Conservation (phyloP, 1,284 basidiomycete species). For the Papiliotrema flavescens region DNA sequence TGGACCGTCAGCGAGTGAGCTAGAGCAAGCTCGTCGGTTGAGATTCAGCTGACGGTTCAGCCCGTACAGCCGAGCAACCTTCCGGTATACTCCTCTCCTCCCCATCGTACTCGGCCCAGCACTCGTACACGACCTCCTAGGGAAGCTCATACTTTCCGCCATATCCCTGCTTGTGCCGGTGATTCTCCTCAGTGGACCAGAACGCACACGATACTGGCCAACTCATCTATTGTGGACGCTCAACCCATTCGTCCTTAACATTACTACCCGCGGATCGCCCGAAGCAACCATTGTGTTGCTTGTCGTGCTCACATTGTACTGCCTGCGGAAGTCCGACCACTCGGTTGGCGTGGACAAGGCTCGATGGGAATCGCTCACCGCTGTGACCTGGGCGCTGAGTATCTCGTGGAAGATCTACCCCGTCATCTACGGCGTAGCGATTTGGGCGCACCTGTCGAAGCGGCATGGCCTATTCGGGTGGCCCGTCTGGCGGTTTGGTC, state of each 20-base stretch:
- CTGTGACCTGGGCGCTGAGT: slow-evolving; percentile 68
- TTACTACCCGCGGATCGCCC: slow-evolving; percentile 92
- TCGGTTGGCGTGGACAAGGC: neutral
- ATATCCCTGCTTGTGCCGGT: slow-evolving; percentile 79
- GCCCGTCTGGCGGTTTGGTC: slow-evolving; percentile 63
- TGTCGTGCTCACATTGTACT: slow-evolving; percentile 66
- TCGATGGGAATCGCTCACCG: slow-evolving; percentile 55
- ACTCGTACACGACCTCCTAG: slow-evolving; percentile 73
- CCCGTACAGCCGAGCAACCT: slow-evolving; percentile 90
- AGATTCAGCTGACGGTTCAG: slow-evolving; percentile 50
- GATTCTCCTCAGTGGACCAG: slow-evolving; percentile 59
- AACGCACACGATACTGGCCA: slow-evolving; percentile 19
- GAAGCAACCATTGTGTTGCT: slow-evolving; percentile 82
- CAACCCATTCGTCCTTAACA: slow-evolving; percentile 91
- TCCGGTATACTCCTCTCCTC: slow-evolving; percentile 92
- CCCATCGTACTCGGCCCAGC: slow-evolving; percentile 80
- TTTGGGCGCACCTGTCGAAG: slow-evolving; percentile 60
- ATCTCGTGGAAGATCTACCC: slow-evolving; percentile 97
- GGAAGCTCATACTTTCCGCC: slow-evolving; percentile 83
- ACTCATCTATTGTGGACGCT: slow-evolving; percentile 67
- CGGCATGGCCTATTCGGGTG: slow-evolving; percentile 54
- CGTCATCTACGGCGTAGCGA: slow-evolving; percentile 77
- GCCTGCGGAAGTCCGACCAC: slow-evolving; percentile 7
- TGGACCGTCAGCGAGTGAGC: slow-evolving; percentile 54
- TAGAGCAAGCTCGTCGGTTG: neutral